phyloP scores from a whole-genome alignment of 495 filamentous ascomycete species.

The Hypomontagnella submonticulosa region DNA sequence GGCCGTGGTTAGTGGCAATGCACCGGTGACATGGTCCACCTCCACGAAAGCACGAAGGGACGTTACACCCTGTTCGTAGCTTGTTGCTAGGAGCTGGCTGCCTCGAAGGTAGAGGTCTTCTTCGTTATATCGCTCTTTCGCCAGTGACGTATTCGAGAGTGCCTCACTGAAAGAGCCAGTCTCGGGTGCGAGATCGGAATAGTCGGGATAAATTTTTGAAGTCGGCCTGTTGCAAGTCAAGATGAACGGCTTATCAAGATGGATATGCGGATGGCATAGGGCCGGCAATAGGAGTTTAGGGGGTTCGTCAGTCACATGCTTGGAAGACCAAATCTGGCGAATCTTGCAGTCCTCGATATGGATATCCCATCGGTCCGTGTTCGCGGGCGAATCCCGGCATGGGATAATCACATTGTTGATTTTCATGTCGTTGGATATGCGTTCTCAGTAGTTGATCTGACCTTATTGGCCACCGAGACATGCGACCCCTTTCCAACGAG shows the following conservation, averaged over 20 bases:
- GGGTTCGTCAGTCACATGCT: conserved; percentile 16
- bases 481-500: too few relatives aligned
- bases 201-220: conserved; percentile 56
- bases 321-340: conserved; percentile 26
- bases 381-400: conserved; percentile 1
- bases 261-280: conserved; percentile 80
- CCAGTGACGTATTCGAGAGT: conserved; percentile 66
- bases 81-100: conserved; percentile 73
- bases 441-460: neutral
- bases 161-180: conserved; percentile 75
- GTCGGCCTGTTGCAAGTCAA: conserved; percentile 51
- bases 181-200: conserved; percentile 66
- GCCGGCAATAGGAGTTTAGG: conserved; percentile 63
- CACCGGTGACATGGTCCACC: conserved; percentile 70
- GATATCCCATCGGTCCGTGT: conserved; percentile 29
- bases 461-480: too few relatives aligned
- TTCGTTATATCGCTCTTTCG: conserved; percentile 69
- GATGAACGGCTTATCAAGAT: conserved; percentile 80
- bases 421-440: conserved; percentile 10
- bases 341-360: conserved; percentile 35
- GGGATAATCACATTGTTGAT: conserved; percentile 28
- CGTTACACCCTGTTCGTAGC: conserved; percentile 73
- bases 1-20: conserved; percentile 68
- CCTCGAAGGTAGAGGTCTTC: conserved; percentile 72
- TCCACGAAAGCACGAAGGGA: conserved; percentile 80